These are phyloP conservation scores for Lepidium africanum DNA, from an alignment of 345 rosid species.

Conservation along the genomic window DNA sequence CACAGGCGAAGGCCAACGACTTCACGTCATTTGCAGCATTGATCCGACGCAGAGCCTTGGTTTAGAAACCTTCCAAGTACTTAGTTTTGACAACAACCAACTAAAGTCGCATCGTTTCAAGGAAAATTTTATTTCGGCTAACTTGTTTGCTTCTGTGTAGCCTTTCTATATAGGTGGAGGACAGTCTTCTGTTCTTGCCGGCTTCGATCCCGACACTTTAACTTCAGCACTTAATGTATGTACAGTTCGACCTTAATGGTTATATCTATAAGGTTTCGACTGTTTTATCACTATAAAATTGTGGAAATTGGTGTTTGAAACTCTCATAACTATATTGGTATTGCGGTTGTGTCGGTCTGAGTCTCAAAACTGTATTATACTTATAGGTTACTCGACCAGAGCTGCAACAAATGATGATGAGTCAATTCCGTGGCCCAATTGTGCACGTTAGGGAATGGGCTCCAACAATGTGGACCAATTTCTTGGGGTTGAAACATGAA, in stretches of 20 bases:
- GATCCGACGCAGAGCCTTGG: slow-evolving; percentile 70
- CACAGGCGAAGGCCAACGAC: slow-evolving; percentile 51
- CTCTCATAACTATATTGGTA: not conserved
- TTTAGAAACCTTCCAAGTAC: slow-evolving; percentile 58
- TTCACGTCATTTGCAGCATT: slow-evolving; percentile 59
- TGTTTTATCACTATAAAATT: not conserved
- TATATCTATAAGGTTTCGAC: not conserved
- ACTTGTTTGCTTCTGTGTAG: slow-evolving; percentile 27
- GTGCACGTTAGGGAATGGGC: slow-evolving; percentile 39
- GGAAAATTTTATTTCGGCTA: not conserved
- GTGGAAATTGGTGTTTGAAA: not conserved
- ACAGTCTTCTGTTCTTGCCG: slow-evolving; percentile 52
- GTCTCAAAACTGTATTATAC: not conserved
- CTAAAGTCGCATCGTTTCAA: not conserved
- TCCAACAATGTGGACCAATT: slow-evolving; percentile 49
- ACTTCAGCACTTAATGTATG: slow-evolving; percentile 73
- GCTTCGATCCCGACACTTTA: slow-evolving; percentile 56
- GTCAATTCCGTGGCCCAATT: slow-evolving; percentile 48
- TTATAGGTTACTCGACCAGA: slow-evolving; percentile 46
- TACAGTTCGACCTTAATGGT: not conserved
- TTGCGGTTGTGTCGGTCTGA: not conserved
- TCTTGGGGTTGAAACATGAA: slow-evolving; percentile 37
- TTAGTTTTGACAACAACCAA: not conserved
- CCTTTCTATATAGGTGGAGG: slow-evolving; percentile 91
- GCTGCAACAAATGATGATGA: slow-evolving; percentile 33